These are phyloP conservation scores for Phytophthora constricta DNA, from an alignment of 352 stramenopile species.

Conservation along the genomic window DNA sequence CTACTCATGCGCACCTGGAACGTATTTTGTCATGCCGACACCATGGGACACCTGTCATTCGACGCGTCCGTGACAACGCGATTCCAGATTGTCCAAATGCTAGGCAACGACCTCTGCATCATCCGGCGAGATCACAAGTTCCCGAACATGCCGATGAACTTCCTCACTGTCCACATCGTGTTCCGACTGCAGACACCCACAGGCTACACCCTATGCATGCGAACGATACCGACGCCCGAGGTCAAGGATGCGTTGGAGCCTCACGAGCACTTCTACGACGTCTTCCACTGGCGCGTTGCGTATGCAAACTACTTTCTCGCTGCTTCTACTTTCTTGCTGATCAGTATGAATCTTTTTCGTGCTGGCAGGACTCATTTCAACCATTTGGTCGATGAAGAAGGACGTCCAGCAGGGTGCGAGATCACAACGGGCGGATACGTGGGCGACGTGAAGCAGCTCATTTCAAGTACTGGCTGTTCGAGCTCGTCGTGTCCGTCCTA, in stretches of 20 bases:
- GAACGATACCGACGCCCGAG: conserved; percentile 58
- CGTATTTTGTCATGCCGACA: conserved; percentile 47
- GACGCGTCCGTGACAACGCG: conserved; percentile 48
- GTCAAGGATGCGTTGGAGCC: conserved; percentile 48
- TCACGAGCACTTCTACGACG: conserved; percentile 68
- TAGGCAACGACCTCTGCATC: conserved; percentile 65
- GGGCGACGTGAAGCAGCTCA: conserved; percentile 52
- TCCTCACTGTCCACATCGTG: conserved; percentile 65
- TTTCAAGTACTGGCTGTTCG: conserved; percentile 69
- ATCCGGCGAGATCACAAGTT: conserved; percentile 65
- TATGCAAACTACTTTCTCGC: not conserved
- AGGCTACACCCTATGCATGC: conserved; percentile 68
- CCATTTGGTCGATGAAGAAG: conserved; percentile 48
- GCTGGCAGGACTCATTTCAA: conserved; percentile 61
- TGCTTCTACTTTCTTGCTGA: not conserved
- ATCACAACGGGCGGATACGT: conserved; percentile 65
- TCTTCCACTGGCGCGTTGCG: conserved; percentile 60
- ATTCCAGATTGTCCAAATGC: conserved; percentile 56
- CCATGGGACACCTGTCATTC: conserved; percentile 55
- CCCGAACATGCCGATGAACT: conserved; percentile 48
- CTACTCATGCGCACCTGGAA: conserved; percentile 53
- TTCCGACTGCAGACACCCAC: conserved; percentile 64
- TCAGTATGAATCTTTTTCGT: conserved; percentile 2
- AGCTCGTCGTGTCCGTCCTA: conserved; percentile 69
- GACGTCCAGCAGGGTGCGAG: conserved; percentile 48